These are phyloP conservation scores for Stentor roeselii DNA, from an alignment of 73 alveolate genomes.

Conservation along the genomic window DNA sequence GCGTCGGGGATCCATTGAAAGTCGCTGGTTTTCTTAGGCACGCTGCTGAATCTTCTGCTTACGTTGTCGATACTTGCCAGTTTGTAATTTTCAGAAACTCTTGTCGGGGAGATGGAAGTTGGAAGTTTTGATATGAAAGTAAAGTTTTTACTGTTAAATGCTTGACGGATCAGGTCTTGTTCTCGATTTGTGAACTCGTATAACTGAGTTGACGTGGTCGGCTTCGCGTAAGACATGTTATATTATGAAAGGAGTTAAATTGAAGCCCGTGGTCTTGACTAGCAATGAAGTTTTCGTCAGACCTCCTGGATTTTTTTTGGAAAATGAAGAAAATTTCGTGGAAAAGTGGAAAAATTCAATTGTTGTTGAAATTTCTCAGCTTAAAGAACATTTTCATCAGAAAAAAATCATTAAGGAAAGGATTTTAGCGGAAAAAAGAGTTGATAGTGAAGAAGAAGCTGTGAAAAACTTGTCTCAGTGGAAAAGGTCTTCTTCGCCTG, in stretches of 20 bases:
- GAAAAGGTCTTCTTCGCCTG: neutral
- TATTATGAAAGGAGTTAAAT: too few species aligned
- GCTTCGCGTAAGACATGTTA: neutral
- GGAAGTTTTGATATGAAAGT: neutral
- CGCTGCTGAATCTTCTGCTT: neutral
- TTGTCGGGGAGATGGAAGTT: neutral
- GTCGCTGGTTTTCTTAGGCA: neutral
- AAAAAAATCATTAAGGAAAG: neutral
- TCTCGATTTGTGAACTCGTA: neutral
- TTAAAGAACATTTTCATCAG: neutral
- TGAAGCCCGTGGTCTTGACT: too few species aligned
- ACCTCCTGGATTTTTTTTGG: neutral
- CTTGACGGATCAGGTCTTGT: conserved; percentile 1
- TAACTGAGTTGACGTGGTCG: neutral
- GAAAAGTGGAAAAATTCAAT: neutral
- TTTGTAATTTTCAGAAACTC: neutral
- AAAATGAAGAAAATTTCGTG: neutral
- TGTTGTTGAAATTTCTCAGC: neutral
- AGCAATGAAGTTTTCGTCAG: neutral
- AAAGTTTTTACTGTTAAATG: neutral
- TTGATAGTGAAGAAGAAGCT: neutral
- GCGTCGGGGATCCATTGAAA: neutral
- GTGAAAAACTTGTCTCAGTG: neutral
- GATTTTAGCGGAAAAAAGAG: neutral
- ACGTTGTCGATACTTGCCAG: neutral